Conservation (phyloP, 257 asterid genomes). For the Capsicum rhomboideum region DNA sequence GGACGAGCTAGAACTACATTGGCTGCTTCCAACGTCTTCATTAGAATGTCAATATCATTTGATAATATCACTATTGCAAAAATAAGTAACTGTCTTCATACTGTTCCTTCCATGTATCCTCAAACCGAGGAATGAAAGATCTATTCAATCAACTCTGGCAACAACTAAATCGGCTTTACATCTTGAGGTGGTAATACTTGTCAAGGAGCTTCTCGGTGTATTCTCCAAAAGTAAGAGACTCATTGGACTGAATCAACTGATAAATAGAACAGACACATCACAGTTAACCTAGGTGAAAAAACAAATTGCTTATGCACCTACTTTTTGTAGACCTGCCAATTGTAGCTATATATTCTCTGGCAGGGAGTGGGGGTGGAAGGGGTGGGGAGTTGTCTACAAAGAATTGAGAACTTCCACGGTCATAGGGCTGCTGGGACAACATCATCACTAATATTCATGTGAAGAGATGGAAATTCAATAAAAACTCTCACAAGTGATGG, state of each 20-base stretch:
- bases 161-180: conserved; percentile 5
- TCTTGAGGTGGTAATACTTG: conserved; percentile 67
- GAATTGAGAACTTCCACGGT: not conserved
- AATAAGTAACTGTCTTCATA: not conserved
- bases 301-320: not conserved
- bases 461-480: not conserved
- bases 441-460: not conserved
- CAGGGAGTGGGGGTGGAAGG: not conserved
- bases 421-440: not conserved
- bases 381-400: not conserved
- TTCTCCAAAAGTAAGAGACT: conserved; percentile 77
- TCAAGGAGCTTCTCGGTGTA: conserved; percentile 79
- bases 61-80: not conserved
- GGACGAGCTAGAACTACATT: not conserved
- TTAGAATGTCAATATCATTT: not conserved
- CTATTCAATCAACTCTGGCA: not conserved
- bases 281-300: not conserved
- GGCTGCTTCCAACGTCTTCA: not conserved
- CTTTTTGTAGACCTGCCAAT: not conserved
- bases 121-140: not conserved
- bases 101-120: not conserved
- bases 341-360: not conserved
- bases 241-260: conserved; percentile 49
- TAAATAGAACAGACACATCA: not conserved
- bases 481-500: not conserved